A percentile compares a stretch with the other conserved stretches of the same genome.
phyloP scores from a whole-genome alignment of 257 asterid genomes.

The Linaria vulgaris region DNA sequence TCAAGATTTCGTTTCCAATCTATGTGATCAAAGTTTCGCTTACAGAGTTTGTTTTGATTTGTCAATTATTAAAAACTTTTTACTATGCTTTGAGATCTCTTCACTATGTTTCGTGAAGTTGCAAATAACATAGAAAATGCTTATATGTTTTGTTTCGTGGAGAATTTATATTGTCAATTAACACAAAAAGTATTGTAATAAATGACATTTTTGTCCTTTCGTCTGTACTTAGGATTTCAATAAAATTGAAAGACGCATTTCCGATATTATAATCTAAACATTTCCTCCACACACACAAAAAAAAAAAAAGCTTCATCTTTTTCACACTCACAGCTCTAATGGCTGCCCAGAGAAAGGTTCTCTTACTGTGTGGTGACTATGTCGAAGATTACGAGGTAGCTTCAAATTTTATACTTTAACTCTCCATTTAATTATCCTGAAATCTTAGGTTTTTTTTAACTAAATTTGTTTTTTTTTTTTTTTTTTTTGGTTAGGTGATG shows the following conservation, averaged over 20 bases:
- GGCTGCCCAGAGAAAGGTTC: conserved; percentile 70
- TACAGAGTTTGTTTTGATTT: too few species aligned
- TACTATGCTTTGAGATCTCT: too few species aligned
- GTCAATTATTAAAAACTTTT: too few species aligned
- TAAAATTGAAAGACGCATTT: background rate
- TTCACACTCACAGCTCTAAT: conserved; percentile 24
- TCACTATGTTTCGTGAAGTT: too few species aligned
- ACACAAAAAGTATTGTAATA: too few species aligned
- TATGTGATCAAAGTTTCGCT: too few species aligned
- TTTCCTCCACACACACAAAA: conserved; percentile 32
- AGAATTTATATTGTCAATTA: too few species aligned
- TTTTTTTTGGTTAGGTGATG: conserved; percentile 56
- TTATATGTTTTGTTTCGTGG: too few species aligned
- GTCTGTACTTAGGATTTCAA: background rate
- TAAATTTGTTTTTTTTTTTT: background rate
- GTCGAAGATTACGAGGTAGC: conserved; percentile 87
- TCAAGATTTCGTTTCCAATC: too few species aligned
- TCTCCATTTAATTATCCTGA: background rate
- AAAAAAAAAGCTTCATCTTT: background rate
- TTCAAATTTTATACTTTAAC: background rate
- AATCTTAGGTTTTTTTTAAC: background rate
- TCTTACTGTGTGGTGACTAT: conserved; percentile 83
- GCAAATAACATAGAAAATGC: too few species aligned
- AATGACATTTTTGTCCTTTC: background rate
- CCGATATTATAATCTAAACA: conserved; percentile 26